phyloP scores from a whole-genome alignment of 768 basidiomycete species.

The Tulasnella sp. region DNA sequence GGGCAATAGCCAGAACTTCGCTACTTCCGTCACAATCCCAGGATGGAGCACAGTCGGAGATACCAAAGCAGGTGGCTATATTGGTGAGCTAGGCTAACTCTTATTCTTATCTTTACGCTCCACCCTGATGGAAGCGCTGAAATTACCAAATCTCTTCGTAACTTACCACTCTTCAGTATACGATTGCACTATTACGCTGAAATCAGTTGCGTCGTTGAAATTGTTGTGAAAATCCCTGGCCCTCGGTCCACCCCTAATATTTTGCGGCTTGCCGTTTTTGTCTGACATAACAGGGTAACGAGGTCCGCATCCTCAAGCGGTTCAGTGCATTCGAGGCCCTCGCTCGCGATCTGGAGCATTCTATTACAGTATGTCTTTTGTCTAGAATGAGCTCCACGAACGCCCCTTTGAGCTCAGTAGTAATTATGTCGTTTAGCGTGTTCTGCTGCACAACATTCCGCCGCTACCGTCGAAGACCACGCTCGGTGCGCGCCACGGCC shows the following conservation, averaged over 20 bases:
- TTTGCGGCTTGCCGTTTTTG: background rate
- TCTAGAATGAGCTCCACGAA: background rate
- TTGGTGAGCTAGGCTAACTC: background rate
- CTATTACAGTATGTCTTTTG: conserved; percentile 6
- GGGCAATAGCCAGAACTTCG: background rate
- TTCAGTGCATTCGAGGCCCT: conserved; percentile 17
- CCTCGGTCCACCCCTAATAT: background rate
- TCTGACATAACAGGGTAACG: conserved; percentile 10
- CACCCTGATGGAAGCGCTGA: background rate
- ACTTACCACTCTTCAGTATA: conserved; percentile 1
- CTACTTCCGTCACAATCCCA: background rate
- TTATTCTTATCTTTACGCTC: background rate
- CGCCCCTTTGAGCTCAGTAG: background rate
- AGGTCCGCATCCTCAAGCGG: conserved; percentile 16
- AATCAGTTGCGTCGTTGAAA: background rate
- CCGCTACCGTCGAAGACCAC: background rate
- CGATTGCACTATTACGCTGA: conserved; percentile 7
- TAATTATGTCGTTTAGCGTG: conserved; percentile 6
- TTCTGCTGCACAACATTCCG: background rate
- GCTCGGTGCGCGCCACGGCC: background rate
- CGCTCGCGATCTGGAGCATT: conserved; percentile 13
- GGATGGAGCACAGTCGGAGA: conserved; percentile 5
- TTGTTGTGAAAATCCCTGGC: background rate
- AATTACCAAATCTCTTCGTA: conserved; percentile 4
- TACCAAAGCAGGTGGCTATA: conserved; percentile 8